These are phyloP conservation scores for Gossypium lobatum DNA, from an alignment of 441 rosid species.

Conservation along the genomic window DNA sequence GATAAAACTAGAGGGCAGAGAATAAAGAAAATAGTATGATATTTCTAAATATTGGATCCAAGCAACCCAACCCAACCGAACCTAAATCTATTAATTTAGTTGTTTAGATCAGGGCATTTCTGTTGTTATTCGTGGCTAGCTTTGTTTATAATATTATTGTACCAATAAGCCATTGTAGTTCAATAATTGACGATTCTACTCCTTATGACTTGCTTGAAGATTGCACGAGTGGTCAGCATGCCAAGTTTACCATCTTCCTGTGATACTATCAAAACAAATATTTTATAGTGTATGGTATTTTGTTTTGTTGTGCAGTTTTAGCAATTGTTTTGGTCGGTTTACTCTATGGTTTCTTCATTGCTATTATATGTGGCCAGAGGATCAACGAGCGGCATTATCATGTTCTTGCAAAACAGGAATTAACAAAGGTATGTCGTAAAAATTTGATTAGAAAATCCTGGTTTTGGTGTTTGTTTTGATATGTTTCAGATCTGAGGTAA, in stretches of 20 bases:
- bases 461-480: not conserved
- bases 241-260: not conserved
- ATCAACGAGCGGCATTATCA: constrained; percentile 97
- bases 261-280: constrained; percentile 2
- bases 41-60: not conserved
- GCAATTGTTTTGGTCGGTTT: constrained; percentile 95
- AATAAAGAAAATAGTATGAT: not conserved
- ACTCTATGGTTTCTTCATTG: constrained; percentile 95
- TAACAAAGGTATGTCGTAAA: constrained; percentile 62
- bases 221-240: not conserved
- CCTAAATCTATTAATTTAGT: not conserved
- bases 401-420: constrained; percentile 96
- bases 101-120: not conserved
- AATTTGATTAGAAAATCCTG: not conserved
- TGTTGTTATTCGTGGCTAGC: not conserved
- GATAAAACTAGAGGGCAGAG: not conserved
- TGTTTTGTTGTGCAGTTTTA: constrained; percentile 53
- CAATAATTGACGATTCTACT: not conserved
- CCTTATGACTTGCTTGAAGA: not conserved
- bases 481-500: not conserved
- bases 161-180: not conserved
- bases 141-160: not conserved
- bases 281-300: not conserved
- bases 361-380: constrained; percentile 98
- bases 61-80: not conserved